Base-by-base conservation (phyloP, 2,329 filamentous ascomycete species). In the Bertia moriformis region DNA sequence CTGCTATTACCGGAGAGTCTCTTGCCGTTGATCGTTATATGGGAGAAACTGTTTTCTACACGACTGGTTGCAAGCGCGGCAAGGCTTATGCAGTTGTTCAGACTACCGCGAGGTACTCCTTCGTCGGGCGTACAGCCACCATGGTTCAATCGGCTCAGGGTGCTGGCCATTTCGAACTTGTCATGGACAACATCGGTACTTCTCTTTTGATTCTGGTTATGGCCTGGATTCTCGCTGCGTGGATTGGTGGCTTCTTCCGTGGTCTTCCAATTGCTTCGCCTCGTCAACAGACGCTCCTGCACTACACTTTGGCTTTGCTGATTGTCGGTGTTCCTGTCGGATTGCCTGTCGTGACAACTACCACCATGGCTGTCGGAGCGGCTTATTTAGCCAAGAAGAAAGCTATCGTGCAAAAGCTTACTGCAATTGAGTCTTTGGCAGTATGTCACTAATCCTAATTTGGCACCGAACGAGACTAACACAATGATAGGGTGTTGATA, bases 181-280 rank as follows among this genome's bases (percentile, higher is more conserved):
- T 85, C 67, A 85, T 85, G 81, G 78, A 85, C 71, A 79, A 73
- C 54, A 85, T 86, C 53, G 80, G 80, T 61, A 83, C 78, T 39
- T 65, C 75, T 43, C 68, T 86, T 41, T 68, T 86, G 49, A 78
- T 85, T 50, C 66, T 85, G 45, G 81, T 85, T 63, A 78, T 85
- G 61, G 79, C 82, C 63, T 85, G 72, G 69, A 83, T 85, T 58
- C 67, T 86, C 51, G 63, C 72, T 41, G 69, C 78, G 49, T 85
- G 81, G 81, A 81, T 85, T 48, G 80, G 81, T 59, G 80, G 78
- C 57, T 86, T 86, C 71, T 84, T 76, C 72, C 79, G 74, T 56
- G 65, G 81, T 61, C 56, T 83, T 46, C 64, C 66, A 47, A 73
- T 85, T 49, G 72, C 72, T 18, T 69, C 66, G 17, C 67, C 70